Evolutionary conservation across 768 basidiomycete genomes (phyloP).

Genomic region (Psilocybe azurescens): DNA sequence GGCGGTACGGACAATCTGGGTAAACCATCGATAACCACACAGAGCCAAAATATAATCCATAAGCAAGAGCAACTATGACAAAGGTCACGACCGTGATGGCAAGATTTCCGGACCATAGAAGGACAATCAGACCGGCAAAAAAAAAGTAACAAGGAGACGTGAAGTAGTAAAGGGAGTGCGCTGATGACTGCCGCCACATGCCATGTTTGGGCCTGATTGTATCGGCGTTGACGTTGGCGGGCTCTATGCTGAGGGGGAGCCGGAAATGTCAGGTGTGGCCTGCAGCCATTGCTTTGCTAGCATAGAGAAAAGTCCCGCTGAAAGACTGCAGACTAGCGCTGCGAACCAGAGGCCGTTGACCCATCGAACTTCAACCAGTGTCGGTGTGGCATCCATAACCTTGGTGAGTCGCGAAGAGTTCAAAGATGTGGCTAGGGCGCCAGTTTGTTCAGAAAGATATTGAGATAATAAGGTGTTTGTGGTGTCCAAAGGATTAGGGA

Average conservation of each 20-base stretch:
- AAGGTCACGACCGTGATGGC: slow-evolving; percentile 36
- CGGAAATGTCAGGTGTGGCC: slow-evolving; percentile 34
- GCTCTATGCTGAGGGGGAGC: slow-evolving; percentile 40
- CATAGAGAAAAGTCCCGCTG: slow-evolving; percentile 45
- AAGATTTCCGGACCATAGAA: slow-evolving; percentile 39
- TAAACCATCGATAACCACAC: slow-evolving; percentile 40
- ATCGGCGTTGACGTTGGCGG: slow-evolving; percentile 39
- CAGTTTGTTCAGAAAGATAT: slow-evolving; percentile 20
- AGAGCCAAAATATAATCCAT: slow-evolving; percentile 38
- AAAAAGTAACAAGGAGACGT: slow-evolving; percentile 42
- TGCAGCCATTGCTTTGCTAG: slow-evolving; percentile 50
- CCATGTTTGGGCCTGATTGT: slow-evolving; percentile 38
- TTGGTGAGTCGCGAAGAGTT: not conserved
- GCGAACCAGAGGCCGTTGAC: slow-evolving; percentile 52
- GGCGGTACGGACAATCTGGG: slow-evolving; percentile 43
- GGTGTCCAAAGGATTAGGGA: slow-evolving; percentile 33
- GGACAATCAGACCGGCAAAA: slow-evolving; percentile 42
- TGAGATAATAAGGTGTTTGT: slow-evolving; percentile 37
- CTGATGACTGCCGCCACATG: slow-evolving; percentile 42
- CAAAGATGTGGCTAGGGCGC: not conserved
- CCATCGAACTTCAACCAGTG: slow-evolving; percentile 33
- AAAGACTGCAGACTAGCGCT: slow-evolving; percentile 43
- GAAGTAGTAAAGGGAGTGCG: slow-evolving; percentile 41
- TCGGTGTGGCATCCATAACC: not conserved
- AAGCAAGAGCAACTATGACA: slow-evolving; percentile 37